Conservation (phyloP, 495 filamentous ascomycete species). For the Hypomontagnella submonticulosa region DNA sequence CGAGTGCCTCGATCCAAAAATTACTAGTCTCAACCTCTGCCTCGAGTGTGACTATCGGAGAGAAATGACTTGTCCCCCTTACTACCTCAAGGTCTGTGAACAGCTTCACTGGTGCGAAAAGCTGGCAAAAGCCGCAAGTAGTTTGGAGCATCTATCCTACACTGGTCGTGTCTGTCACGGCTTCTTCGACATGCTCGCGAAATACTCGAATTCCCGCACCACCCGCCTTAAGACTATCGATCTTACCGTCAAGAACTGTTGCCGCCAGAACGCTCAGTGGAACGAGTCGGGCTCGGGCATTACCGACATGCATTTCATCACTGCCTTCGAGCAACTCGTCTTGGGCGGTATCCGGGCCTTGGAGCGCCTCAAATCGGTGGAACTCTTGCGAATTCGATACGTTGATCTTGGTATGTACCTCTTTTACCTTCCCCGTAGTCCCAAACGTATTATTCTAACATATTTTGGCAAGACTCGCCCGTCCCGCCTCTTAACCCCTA, state of each 20-base stretch:
- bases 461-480: conserved; percentile 57
- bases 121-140: conserved; percentile 63
- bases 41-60: conserved; percentile 74
- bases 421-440: conserved; percentile 29
- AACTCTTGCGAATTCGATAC: conserved; percentile 73
- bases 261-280: conserved; percentile 63
- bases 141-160: conserved; percentile 72
- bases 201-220: conserved; percentile 53
- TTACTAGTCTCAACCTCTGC: conserved; percentile 71
- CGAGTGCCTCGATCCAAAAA: conserved; percentile 58
- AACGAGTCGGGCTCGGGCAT: conserved; percentile 72
- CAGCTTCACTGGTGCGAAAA: conserved; percentile 67
- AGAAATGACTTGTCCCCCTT: conserved; percentile 63
- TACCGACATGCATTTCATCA: conserved; percentile 73
- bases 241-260: conserved; percentile 75
- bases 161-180: conserved; percentile 72
- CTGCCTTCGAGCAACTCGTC: conserved; percentile 72
- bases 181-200: conserved; percentile 64
- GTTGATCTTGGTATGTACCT: conserved; percentile 71
- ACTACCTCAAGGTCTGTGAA: conserved; percentile 64
- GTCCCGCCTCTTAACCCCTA: conserved; percentile 71
- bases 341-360: conserved; percentile 68
- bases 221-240: conserved; percentile 71
- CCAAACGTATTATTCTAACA: conserved; percentile 22
- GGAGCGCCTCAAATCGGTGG: conserved; percentile 61